These are phyloP conservation scores for Ricinus communis DNA, from an alignment of 345 rosid genomes.

Conservation along the genomic window DNA sequence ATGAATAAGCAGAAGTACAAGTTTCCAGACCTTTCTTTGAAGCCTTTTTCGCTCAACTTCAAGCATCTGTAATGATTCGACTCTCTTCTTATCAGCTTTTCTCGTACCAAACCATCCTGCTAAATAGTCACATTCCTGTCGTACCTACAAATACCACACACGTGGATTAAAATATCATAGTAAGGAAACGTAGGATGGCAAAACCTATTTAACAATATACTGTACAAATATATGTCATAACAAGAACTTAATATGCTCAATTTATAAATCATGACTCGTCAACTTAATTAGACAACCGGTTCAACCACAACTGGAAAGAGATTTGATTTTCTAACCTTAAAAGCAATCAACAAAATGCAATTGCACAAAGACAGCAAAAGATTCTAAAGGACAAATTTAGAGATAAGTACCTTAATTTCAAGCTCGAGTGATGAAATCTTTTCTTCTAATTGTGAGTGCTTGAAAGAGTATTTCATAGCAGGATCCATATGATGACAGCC, in stretches of 20 bases:
- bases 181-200: background rate
- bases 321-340: background rate
- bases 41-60: conserved; percentile 48
- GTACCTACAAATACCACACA: conserved; percentile 57
- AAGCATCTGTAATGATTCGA: conserved; percentile 45
- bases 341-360: background rate
- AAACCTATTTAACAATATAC: background rate
- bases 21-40: conserved; percentile 58
- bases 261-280: background rate
- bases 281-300: background rate
- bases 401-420: conserved; percentile 61
- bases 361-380: background rate
- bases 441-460: conserved; percentile 50
- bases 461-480: conserved; percentile 64
- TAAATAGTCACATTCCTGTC: conserved; percentile 67
- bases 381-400: background rate
- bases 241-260: no score
- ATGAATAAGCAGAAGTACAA: background rate
- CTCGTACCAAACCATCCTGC: conserved; percentile 59
- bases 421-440: conserved; percentile 60
- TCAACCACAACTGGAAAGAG: background rate
- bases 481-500: conserved; percentile 74
- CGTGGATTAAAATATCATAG: background rate
- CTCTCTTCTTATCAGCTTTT: conserved; percentile 43
- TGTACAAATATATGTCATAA: background rate